Evolutionary conservation across 169 alveolate genomes (phyloP).

Genomic region (Plasmodium fragile): DNA sequence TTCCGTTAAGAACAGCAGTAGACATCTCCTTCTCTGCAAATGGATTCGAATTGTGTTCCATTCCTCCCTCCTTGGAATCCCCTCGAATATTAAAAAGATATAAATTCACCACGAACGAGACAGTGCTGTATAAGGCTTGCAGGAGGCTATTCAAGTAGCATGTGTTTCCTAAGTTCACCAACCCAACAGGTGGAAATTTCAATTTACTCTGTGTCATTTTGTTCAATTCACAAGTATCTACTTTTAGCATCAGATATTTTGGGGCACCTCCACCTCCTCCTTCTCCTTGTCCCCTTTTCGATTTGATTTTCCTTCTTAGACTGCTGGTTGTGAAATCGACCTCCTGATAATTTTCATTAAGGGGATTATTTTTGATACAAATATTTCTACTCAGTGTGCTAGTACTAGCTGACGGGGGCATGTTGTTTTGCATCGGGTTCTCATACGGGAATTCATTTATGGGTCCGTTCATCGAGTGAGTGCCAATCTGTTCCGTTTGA

Average conservation of each 20-base stretch:
- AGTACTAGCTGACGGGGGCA: too few relatives aligned
- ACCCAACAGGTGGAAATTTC: slow-evolving; percentile 83
- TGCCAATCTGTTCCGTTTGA: neutral
- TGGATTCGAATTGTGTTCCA: neutral
- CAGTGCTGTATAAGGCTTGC: slow-evolving; percentile 95
- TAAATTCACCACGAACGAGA: slow-evolving; percentile 78
- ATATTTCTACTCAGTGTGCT: neutral
- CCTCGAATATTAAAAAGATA: neutral
- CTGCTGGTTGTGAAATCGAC: neutral
- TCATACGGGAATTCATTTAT: neutral
- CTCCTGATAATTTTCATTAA: slow-evolving; percentile 11
- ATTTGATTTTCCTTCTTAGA: neutral
- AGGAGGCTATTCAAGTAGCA: slow-evolving; percentile 96
- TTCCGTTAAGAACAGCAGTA: neutral
- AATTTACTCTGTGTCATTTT: slow-evolving; percentile 33
- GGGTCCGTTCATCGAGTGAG: neutral
- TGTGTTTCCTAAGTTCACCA: slow-evolving; percentile 94
- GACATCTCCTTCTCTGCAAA: neutral
- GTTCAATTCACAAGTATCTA: slow-evolving; percentile 12
- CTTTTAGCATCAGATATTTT: slow-evolving; percentile 48
- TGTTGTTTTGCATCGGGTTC: neutral
- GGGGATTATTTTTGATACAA: neutral
- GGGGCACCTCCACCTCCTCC: neutral
- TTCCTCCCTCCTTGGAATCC: neutral
- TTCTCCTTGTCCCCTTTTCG: neutral